Base-by-base conservation (phyloP, 345 rosid genomes). In the Gossypium turneri region DNA sequence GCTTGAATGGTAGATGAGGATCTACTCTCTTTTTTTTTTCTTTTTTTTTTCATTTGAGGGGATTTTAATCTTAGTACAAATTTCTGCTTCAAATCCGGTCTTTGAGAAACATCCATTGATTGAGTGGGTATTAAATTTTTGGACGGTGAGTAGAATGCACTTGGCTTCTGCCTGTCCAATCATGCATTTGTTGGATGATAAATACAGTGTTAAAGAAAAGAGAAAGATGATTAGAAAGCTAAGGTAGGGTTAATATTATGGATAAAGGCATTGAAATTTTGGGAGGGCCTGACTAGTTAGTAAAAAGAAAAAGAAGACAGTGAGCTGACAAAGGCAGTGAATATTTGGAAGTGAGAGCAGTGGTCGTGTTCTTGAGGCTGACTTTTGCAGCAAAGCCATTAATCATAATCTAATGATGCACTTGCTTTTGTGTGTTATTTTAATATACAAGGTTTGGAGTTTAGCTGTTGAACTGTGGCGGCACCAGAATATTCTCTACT, bases 341-440 rank as follows among this genome's bases (percentile, higher is more conserved):
- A 90, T 90, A 84, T 89, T 92, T 91, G 81, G 93, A 86, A 84
- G 84, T 73, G 83, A 76, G 93, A 82, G 93, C 80, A 53, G 58
- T 8, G 81, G 91, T 83, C 93, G 91, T 89, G 87, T 79, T 69
- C 82, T 86, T 90, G 92, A 92, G 87, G 96, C 93, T 91, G 97
- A 94, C 97, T 90, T 90, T 82, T 85, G 78, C 86, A 82, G 81
- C 79, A 51, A 76, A 78, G 58, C 52, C 75, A 82, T 81, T 94
- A 89, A 95, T 95, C 93, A 95, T 92, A 94, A 86, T 94, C 96
- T 91, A 94, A 94, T 92, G 72, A 92, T 94, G 86, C 66, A 69
- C 69, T 81, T 78, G 80, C 86, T 79, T 84, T 34, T 84, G 80
- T 61, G 74, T 52, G 51, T 77, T 88, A 70, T 78, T 83, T 90